Evolutionary conservation across 495 filamentous ascomycete genomes (phyloP), one percentile per base, ranked within the genome.

Genomic region (Trypethelium eluteriae): DNA sequence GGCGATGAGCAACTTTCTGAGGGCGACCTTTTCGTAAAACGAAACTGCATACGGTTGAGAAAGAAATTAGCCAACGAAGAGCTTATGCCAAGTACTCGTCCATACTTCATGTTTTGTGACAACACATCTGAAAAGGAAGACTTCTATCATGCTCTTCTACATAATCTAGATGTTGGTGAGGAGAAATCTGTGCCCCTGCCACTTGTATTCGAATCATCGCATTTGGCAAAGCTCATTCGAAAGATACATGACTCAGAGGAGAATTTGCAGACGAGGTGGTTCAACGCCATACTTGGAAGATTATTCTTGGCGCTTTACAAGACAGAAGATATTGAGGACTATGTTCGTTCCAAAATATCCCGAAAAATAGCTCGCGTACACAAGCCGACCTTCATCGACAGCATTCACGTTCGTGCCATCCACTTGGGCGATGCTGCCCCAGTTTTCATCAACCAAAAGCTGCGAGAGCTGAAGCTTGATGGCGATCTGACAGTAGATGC

Each of bases 331-430:
- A 76, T 96, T 61, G 89, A 97, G 74, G 83, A 88, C 63, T 83
- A 89, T 63, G 81, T 98, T 38, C 83, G 86, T 61, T 83, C 84
- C 47, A 97, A 96, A 80, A 91, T 98, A 69, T 90, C 88, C 10
- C 97, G 97, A 79, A 98, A 98, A 78, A 98, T 98, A 38, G 86
- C 93, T 3, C 86, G 94, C 34, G 94, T 96, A 46, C 92, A 92
- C 68, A 93, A 92, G 69, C 94, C 94, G 0, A 86, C 88, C 10
- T 96, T 98, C 67, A 84, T 98, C 44, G 91, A 88, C 65, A 85
- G 86, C 64, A 86, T 98, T 62, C 84, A 82, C 16, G 79, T 98
- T 11, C 89, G 87, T 70, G 86, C 82, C 64, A 91, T 98, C 62
- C 85, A 94, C 70, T 89, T 95, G 71, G 94, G 94, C 0, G 87